Percentiles rank a stretch among this genome's conserved stretches.
Evolutionary conservation across 2,329 filamentous ascomycete genomes (phyloP).

Genomic region (Fusarium dlaminii): DNA sequence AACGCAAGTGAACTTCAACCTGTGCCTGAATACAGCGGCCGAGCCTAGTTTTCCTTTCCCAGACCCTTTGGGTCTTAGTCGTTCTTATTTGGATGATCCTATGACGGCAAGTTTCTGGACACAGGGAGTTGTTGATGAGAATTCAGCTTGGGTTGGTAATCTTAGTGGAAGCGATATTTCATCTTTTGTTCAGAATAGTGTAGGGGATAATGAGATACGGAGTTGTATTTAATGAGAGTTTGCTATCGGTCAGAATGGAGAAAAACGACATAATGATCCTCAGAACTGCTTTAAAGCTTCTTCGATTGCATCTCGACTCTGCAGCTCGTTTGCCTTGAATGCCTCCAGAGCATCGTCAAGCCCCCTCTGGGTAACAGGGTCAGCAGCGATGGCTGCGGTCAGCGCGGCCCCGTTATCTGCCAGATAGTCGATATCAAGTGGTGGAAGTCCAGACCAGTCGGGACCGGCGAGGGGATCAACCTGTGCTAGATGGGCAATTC

Average conservation of each 20-base stretch:
- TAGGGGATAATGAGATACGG: not conserved
- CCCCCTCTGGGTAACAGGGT: not conserved
- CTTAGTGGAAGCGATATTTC: not conserved
- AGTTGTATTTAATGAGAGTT: not conserved
- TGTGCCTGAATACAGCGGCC: not conserved
- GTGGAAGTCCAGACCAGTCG: not conserved
- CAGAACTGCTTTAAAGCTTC: not conserved
- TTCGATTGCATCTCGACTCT: not conserved
- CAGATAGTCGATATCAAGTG: not conserved
- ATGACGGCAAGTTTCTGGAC: not conserved
- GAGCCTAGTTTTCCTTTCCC: not conserved
- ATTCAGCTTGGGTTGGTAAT: not conserved
- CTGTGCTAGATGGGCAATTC: not conserved
- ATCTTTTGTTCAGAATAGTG: not conserved
- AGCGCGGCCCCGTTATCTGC: not conserved
- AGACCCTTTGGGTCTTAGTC: not conserved
- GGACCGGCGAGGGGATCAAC: not conserved
- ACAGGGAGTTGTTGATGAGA: not conserved
- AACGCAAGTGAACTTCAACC: not conserved
- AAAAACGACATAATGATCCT: not conserved
- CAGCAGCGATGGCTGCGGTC: not conserved
- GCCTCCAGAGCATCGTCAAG: not conserved
- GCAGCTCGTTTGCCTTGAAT: not conserved
- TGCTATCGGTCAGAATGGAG: not conserved
- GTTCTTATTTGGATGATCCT: not conserved